Evolutionary conservation across 345 rosid genomes (phyloP).

Genomic region (Pugionium dolabratum): DNA sequence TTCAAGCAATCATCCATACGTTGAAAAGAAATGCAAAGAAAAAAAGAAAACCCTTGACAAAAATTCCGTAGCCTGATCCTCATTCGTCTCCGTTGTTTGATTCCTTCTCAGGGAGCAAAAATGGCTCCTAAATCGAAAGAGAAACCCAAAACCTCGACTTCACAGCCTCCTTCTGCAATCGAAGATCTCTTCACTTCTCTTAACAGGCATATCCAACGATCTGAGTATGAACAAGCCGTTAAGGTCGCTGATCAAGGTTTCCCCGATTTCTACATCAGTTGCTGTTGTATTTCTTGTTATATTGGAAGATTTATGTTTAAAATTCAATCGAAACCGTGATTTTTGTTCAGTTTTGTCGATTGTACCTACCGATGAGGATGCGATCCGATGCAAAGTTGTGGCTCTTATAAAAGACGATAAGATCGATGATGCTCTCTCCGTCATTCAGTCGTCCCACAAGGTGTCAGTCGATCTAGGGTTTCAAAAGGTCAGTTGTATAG

Average conservation of each 20-base stretch:
- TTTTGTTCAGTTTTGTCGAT: slow-evolving; percentile 66
- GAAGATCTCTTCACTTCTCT: slow-evolving; percentile 87
- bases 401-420: slow-evolving; percentile 70
- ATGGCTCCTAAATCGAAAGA: slow-evolving; percentile 80
- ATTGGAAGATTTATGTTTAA: no score
- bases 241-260: slow-evolving; percentile 80
- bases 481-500: slow-evolving; percentile 64
- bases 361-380: slow-evolving; percentile 80
- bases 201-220: slow-evolving; percentile 56
- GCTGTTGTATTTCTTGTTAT: no score
- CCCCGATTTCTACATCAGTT: no score
- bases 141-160: slow-evolving; percentile 49
- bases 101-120: neutral
- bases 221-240: slow-evolving; percentile 61
- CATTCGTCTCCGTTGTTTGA: slow-evolving; percentile 14
- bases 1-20: no score
- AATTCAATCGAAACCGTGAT: no score
- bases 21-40: no score
- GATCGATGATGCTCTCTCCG: slow-evolving; percentile 66
- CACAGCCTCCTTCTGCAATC: slow-evolving; percentile 67
- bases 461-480: slow-evolving; percentile 59
- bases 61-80: no score
- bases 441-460: slow-evolving; percentile 52
- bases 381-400: slow-evolving; percentile 81
- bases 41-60: no score